phyloP scores from a whole-genome alignment of 345 rosid genomes.

The Moringa oleifera region DNA sequence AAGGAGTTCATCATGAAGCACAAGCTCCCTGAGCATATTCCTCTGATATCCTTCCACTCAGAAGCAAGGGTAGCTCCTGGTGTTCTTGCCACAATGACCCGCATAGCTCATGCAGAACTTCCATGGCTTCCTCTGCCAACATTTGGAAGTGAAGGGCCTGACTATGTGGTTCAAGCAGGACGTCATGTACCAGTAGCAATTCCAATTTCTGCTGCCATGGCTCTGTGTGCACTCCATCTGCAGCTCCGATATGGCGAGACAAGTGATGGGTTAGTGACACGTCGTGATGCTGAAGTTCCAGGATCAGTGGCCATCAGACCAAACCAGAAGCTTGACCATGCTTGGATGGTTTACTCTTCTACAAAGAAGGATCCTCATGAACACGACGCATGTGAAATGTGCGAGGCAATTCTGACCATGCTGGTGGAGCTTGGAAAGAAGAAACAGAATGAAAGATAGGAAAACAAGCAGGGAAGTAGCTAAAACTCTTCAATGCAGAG shows the following conservation, averaged over 20 bases:
- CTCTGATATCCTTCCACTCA: constrained; percentile 54
- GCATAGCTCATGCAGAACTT: constrained; percentile 68
- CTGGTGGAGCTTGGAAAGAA: constrained; percentile 45
- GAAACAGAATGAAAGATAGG: constrained; percentile 21
- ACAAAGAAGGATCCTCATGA: constrained; percentile 29
- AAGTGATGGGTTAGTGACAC: constrained; percentile 60
- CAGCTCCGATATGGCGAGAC: constrained; percentile 65
- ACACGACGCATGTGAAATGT: constrained; percentile 55
- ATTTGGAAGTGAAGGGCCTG: constrained; percentile 23
- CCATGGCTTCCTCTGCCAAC: constrained; percentile 50
- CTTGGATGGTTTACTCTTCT: constrained; percentile 66
- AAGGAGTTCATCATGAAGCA: constrained; percentile 53
- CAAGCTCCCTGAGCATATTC: constrained; percentile 46
- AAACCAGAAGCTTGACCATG: constrained; percentile 52
- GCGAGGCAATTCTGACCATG: constrained; percentile 55
- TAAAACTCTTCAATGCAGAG: neutral
- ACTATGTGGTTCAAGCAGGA: constrained; percentile 24
- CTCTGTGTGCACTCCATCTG: constrained; percentile 52
- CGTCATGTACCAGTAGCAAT: constrained; percentile 49
- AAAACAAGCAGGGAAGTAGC: constrained; percentile 1
- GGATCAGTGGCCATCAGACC: constrained; percentile 56
- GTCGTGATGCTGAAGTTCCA: constrained; percentile 65
- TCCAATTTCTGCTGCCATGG: constrained; percentile 61
- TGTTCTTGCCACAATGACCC: constrained; percentile 54
- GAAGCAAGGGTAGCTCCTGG: constrained; percentile 51